phyloP scores from a whole-genome alignment of 2,329 filamentous ascomycete genomes.

The Huntiella abstrusa region DNA sequence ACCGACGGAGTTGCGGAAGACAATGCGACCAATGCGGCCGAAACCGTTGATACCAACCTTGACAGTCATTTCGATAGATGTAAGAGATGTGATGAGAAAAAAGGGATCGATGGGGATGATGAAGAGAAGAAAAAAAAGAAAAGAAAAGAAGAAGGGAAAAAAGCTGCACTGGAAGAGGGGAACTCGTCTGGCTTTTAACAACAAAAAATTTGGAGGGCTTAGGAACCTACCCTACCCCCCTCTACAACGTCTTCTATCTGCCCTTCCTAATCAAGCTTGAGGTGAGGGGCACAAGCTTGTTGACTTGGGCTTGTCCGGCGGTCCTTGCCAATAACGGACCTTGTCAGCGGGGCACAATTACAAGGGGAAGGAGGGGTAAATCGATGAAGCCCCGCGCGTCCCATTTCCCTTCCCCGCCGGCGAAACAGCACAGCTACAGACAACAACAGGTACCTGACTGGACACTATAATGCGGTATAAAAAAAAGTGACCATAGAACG shows the following conservation, averaged over 20 bases:
- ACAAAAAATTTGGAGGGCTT: background rate
- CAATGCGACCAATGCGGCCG: slow-evolving; percentile 96
- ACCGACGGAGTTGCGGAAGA: slow-evolving; percentile 95
- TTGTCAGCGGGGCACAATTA: background rate
- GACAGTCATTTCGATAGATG: slow-evolving; percentile 24
- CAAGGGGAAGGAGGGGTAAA: slow-evolving; percentile 3
- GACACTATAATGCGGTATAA: too few species aligned
- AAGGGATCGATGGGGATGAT: background rate
- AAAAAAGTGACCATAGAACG: too few species aligned
- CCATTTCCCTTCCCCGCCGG: too few species aligned
- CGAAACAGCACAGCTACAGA: too few species aligned
- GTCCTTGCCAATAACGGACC: too few species aligned
- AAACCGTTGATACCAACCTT: slow-evolving; percentile 99
- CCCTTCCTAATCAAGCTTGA: background rate
- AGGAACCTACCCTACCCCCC: background rate
- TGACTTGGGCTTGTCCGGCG: too few species aligned
- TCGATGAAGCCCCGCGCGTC: background rate
- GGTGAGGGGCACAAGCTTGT: background rate
- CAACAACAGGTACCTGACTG: too few species aligned
- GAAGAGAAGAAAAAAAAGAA: slow-evolving; percentile 1
- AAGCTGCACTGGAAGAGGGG: slow-evolving; percentile 1
- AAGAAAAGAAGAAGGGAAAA: slow-evolving; percentile 2
- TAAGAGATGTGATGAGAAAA: background rate
- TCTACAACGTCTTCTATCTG: too few species aligned
- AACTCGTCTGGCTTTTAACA: background rate